A percentile compares a stretch with the other conserved stretches of the same genome.
Evolutionary conservation across 1,139 yeast species (phyloP).

Genomic region (Lodderomyces elongisporus): DNA sequence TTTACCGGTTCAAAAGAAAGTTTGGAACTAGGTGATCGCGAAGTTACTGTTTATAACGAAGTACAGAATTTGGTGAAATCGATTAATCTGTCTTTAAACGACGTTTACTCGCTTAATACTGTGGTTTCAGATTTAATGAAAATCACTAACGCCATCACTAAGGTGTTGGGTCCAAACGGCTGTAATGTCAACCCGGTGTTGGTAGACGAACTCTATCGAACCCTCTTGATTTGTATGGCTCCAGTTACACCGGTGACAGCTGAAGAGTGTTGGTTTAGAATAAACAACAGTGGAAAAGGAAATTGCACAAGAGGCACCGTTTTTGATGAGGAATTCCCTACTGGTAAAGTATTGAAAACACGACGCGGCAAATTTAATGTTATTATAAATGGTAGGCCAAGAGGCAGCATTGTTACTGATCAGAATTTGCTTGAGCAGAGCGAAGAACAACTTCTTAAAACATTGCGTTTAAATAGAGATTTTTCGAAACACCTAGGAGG

Average conservation of each 20-base stretch:
- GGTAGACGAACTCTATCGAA: constrained; percentile 40
- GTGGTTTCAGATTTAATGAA: constrained; percentile 89
- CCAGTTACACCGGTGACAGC: constrained; percentile 79
- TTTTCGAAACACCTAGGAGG: constrained; percentile 8
- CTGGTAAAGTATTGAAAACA: constrained; percentile 31
- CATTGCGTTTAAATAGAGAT: constrained; percentile 11
- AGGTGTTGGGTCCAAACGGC: constrained; percentile 7
- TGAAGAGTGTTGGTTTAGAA: constrained; percentile 74
- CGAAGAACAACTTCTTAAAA: constrained; percentile 29
- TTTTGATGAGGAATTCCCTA: constrained; percentile 53
- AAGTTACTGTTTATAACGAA: constrained; percentile 54
- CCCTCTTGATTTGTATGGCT: constrained; percentile 53
- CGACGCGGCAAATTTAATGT: constrained; percentile 41
- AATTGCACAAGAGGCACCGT: constrained; percentile 43
- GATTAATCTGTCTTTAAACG: constrained; percentile 56
- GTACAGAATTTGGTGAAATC: constrained; percentile 45
- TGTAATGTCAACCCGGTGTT: constrained; percentile 13
- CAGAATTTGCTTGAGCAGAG: constrained; percentile 14
- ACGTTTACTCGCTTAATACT: constrained; percentile 68
- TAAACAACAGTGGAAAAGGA: constrained; percentile 24
- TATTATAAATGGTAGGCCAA: constrained; percentile 66
- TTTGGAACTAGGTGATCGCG: constrained; percentile 32
- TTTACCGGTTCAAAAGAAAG: constrained; percentile 6
- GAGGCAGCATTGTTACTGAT: constrained; percentile 35
- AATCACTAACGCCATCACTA: constrained; percentile 52